Evolutionary conservation across 176 grass and related monocot genomes (phyloP), one percentile per base, ranked within the genome.

Genomic region (Tillandsia leiboldiana): DNA sequence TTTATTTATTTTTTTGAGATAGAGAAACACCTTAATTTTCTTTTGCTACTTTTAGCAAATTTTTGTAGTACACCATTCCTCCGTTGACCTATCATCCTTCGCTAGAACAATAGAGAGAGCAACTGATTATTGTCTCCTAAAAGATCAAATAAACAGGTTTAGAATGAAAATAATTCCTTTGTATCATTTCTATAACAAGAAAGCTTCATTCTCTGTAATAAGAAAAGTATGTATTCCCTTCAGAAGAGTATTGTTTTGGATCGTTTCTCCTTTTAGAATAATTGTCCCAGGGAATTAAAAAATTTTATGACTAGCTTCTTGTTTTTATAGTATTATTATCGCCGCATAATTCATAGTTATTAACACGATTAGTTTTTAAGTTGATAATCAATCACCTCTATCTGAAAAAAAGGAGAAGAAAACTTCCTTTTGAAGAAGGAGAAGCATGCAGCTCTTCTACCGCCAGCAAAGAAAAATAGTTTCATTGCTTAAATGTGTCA

Each of bases 21-120:
- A 24, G 24, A 24, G 24, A 24, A 24, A 24, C 24, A 24, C 24
- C 24, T 24, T 24, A 24, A 24, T 24, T 42, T 42, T 42, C 51
- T 17, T 29, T 6, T 23, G 18, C 56, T 61, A 61, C 10, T 61
- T 50, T 73, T 49, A 73, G 63, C 59, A 49, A 14, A 63, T 50
- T 27, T 73, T 14, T 63, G 53, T 33, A 29, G 63, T 11, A 53
- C 56, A 73, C 54, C 17, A 50, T 61, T 2, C 15, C 26, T 75
- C 49, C 22, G 18, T 61, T 61, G 28, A 67, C 27, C 29, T 10
- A 10, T 15, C 15, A 67, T 28, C 64, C 26, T 67, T 42, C 11
- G 9, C 13, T 42, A 47, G 15, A 42, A 67, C 8, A 49, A 48
- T 14, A 49, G 64, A 67, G 26, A 15, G 15, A 14, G 29, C 64